Evolutionary conservation across 2,329 filamentous ascomycete genomes (phyloP), one percentile per base, ranked within the genome.

Genomic region (Aspergillus sp.): DNA sequence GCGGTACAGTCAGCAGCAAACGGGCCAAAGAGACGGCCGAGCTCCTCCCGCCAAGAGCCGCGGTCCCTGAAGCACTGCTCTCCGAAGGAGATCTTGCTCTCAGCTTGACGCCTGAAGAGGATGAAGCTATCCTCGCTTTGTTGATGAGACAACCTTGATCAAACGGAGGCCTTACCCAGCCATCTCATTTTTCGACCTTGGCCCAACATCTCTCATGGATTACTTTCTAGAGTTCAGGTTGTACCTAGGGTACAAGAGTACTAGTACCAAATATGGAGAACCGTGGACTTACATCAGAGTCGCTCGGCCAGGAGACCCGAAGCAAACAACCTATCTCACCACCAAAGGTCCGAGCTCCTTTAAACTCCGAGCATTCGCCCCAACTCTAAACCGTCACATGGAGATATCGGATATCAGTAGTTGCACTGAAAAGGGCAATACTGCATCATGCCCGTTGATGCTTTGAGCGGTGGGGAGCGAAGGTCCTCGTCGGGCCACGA

Each of bases 11-110:
- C 59, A 65, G 34, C 60, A 59, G 22, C 47, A 25, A 25, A 28
- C 38, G n/a, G 59, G 48, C 68, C 66, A 68, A 68, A 52, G 54
- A 64, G 56, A 61, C 61, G 57, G 50, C 64, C 63, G 62, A 65
- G 25, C 51, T 30, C 62, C 23, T 59, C 43, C 54, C 38, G 59
- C 66, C 65, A 64, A 65, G 66, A 25, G 59, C 57, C 61, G 25
- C 57, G 30, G 64, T 64, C 58, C 66, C 66, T 67, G 63, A 66
- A 59, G 64, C 51, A 34, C 28, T 34, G n/a, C 19, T 41, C 41
- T 22, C 47, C 53, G 7, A 47, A n/a, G 28, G 17, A 19, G 30
- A 54, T 49, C 51, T 34, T 38, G 46, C 28, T 28, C 31, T 23
- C 41, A 17, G 19, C 7, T 30, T 57, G 11, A 41, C 34, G 11